Evolutionary conservation across 2,329 filamentous ascomycete species (phyloP), one percentile per base, ranked within the genome.

Genomic region (Colletotrichum falcatum): DNA sequence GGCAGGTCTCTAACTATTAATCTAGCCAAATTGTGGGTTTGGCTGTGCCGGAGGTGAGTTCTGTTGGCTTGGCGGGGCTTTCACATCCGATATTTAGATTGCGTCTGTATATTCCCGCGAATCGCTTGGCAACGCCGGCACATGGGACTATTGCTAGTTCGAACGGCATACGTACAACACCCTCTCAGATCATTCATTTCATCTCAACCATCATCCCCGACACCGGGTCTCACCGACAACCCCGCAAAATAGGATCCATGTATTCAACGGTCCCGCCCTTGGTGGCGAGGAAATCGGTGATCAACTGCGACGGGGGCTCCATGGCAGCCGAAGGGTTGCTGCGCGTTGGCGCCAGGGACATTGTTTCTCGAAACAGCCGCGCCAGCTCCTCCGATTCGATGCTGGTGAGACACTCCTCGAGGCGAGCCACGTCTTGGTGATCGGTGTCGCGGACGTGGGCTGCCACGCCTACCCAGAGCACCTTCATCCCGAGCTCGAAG

Each of bases 401-500:
- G 1, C 53, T 71, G 39, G 54, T 70, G 11, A 71, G 66, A 18
- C 69, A 65, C 23, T 53, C 69, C n/a, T 71, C 69, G 8, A 71
- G 35, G 5, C 65, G 39, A 2, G 54, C 69, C 5, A 71, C 60
- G 30, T 69, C 69, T 30, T 71, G 60, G 3, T 49, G 35, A 1
- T 71, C 69, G 23, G 65, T 71, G 18, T 70, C 65, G 14, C 61
- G 65, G 26, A 71, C 55, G 30, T 71, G 69, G 16, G 60, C 55
- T 4, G 65, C 42, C 69, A 71, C 30, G 49, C 65, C 61, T 1
- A 61, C 56, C 69, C 65, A 65, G 1, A 71, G 42, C 4, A 48
- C 20, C 23, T 61, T 69, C 11, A 71, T 26, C 18, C 65, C 60
- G 49, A 33, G 35, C 26, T 71, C 65, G 28, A 71, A 71, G 35